These are phyloP conservation scores for Sphaerulina vaccinii DNA, from an alignment of 2,329 filamentous ascomycete species.

Conservation along the genomic window DNA sequence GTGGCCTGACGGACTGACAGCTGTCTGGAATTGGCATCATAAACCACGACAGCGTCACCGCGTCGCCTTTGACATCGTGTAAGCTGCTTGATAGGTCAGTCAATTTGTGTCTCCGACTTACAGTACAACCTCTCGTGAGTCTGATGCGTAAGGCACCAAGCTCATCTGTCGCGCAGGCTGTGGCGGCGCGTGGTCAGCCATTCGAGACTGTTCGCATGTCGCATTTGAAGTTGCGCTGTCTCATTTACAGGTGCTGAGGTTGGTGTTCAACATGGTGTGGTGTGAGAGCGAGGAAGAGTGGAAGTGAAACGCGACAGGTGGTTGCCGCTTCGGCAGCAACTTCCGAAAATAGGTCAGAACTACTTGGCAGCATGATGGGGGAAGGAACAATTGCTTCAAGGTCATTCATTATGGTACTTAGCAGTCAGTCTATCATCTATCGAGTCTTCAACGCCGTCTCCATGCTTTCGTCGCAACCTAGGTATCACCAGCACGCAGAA, in stretches of 20 bases:
- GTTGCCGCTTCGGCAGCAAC: neutral
- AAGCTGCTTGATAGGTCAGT: neutral
- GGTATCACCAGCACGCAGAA: conserved; percentile 4
- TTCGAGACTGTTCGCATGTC: conserved; percentile 17
- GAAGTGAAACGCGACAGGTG: neutral
- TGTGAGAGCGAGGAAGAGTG: neutral
- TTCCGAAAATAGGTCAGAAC: no score
- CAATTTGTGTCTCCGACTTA: conserved; percentile 49
- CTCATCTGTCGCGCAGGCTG: conserved; percentile 54
- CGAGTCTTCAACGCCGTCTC: conserved; percentile 2
- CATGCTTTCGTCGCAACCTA: conserved; percentile 4
- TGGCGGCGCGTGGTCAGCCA: conserved; percentile 36
- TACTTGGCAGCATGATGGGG: no score
- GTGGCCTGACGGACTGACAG: conserved; percentile 73
- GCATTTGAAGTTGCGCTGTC: neutral
- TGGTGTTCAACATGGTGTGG: neutral
- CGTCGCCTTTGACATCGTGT: conserved; percentile 65
- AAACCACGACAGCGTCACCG: conserved; percentile 87
- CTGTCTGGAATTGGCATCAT: conserved; percentile 79
- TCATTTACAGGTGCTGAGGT: neutral
- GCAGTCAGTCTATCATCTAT: conserved; percentile 6
- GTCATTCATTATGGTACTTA: neutral
- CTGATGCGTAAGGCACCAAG: conserved; percentile 72
- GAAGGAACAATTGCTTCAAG: neutral
- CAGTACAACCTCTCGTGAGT: conserved; percentile 75